Base-by-base conservation (phyloP, 1,284 basidiomycete species). In the Farysia itapuensis region DNA sequence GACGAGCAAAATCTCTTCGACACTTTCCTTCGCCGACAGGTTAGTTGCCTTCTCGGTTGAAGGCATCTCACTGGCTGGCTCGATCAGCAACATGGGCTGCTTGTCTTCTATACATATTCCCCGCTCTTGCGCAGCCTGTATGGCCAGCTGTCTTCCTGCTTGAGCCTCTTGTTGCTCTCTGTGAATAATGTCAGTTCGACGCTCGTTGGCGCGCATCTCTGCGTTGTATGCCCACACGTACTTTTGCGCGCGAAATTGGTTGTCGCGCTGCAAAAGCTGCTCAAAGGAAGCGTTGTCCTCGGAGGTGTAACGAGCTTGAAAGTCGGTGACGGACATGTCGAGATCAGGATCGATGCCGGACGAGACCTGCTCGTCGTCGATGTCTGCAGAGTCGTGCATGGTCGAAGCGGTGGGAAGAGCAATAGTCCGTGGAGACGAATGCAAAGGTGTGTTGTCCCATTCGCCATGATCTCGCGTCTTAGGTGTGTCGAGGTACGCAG, bases 261-360 rank as follows among this genome's bases (percentile, higher is more conserved):
- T 67, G 13, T 52, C 59, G n/a, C 57, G 41, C 5, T 70, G 49
- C 26, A 74, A 48, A 14, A 75, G 42, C 39, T 64, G 57, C 2
- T 56, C 47, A 35, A 75, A 73, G 15, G 66, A 72, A 1, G 73
- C 73, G 29, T 74, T 75, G 60, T 74, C 72, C 39, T 74, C 73
- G 0, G 72, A 72, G 6, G 73, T 75, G 37, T 71, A 75, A 2
- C 23, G 35, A 18, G 60, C 29, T 25, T 73, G 70, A 33, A 74
- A 75, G 6, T 41, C 22, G 15, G 59, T 60, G 5, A 75, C 47
- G 0, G 63, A 54, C 24, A 74, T 50, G 20, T 44, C 38, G n/a
- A 38, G 25, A 9, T 51, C 39, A 2, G 57, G 52, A 0, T 14
- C 19, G 37, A 56, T 41, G 4, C 48, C 50, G 11, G 64, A 54